Evolutionary conservation across 2,329 filamentous ascomycete species (phyloP), one percentile per base, ranked within the genome.

Genomic region (Claviceps digitariae): DNA sequence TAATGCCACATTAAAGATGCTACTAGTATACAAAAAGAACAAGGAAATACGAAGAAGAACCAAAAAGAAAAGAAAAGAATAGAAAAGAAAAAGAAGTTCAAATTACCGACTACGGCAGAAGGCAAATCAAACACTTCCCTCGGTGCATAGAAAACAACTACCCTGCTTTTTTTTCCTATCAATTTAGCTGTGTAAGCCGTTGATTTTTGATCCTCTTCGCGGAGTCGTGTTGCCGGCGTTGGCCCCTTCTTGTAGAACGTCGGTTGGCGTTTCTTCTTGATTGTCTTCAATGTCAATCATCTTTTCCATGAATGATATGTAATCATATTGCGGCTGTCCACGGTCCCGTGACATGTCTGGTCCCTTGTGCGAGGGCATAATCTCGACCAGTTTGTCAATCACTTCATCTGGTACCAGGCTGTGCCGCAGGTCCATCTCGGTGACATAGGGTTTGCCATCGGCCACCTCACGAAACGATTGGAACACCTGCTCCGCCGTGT

Each of bases 391-490:
- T 68, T 95, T 87, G 57, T 96, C 90, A 64, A 98, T 96, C 58
- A 98, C 86, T 65, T 97, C 91, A 65, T 98, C 93, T 0, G 93
- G 93, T 40, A 98, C 94, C 41, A 98, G 79, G 44, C 86, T 93
- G 69, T 98, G 93, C 55, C 91, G 82, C 54, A 98, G 79, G 67
- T 98, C 93, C 74, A 98, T 86, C 72, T 98, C 93, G 5, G 93
- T 98, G 43, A 98, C 93, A 67, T 98, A 98, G 12, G 91, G 90
- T 76, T 98, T 98, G 59, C 93, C 93, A 72, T 98, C 93, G 20
- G 93, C 93, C 47, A 98, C 93, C 70, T 98, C 93, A 54, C 84
- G 83, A 80, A 98, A 98, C 58, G 87, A 94, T 72, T 98, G 91
- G 74, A 93, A 97, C 5, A 98, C 93, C 69, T 98, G 93, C 70